Percentiles rank a stretch among this genome's conserved stretches.
Evolutionary conservation across 148 eudicot genomes (phyloP).

Genomic region (Fagopyrum esculentum): DNA sequence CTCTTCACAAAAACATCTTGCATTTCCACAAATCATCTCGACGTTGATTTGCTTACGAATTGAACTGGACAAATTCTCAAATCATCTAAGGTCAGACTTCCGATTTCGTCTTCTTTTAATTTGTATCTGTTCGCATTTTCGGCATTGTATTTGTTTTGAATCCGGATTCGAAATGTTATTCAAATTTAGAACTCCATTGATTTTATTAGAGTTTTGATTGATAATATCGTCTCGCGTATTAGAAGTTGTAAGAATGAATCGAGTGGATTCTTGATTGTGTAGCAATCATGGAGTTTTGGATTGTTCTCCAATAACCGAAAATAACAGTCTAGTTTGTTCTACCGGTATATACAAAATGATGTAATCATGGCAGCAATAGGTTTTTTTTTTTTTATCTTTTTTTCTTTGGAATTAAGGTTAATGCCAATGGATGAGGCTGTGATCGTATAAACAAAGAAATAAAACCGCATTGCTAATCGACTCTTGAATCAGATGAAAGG

Average conservation of each 20-base stretch:
- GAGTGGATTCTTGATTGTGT: not conserved
- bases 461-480: not conserved
- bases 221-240: not conserved
- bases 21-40: not conserved
- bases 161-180: not conserved
- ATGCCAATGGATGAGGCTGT: not conserved
- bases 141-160: not conserved
- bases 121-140: not conserved
- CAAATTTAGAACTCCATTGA: not conserved
- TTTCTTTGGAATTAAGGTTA: not conserved
- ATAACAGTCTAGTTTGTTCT: too few relatives aligned
- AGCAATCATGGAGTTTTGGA: not conserved
- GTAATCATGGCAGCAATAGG: not conserved
- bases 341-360: not conserved
- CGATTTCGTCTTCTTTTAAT: not conserved
- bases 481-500: not conserved
- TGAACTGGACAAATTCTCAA: not conserved
- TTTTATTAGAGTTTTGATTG: not conserved
- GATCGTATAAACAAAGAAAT: not conserved
- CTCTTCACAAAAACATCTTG: not conserved
- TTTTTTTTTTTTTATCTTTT: not conserved
- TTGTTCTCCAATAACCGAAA: not conserved
- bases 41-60: not conserved
- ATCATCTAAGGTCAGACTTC: not conserved
- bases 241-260: not conserved